Percentiles rank a stretch among this genome's conserved stretches.
phyloP scores from a whole-genome alignment of 192 early-diverging fungal species.

The Coemansia sp. region DNA sequence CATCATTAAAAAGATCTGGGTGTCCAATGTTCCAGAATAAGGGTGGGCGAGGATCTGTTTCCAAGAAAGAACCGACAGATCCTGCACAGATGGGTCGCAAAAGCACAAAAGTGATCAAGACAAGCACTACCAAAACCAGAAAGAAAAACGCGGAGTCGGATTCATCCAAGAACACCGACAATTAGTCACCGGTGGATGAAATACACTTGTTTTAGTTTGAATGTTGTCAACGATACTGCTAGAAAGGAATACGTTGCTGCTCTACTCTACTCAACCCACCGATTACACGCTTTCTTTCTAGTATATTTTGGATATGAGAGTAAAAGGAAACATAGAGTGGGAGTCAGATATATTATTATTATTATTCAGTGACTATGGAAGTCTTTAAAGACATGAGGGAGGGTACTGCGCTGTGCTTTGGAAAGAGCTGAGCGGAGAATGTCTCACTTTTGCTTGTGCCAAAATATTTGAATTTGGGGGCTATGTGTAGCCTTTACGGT shows the following conservation, averaged over 20 bases:
- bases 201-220: neutral
- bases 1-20: neutral
- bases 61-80: neutral
- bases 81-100: constrained; percentile 2
- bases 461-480: neutral
- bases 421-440: neutral
- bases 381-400: neutral
- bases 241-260: neutral
- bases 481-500: too few relatives aligned
- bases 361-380: neutral
- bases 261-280: neutral
- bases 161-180: too few relatives aligned
- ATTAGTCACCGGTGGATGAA: too few relatives aligned
- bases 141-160: neutral
- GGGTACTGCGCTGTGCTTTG: neutral
- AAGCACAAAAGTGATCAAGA: neutral
- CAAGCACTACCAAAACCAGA: neutral
- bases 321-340: neutral
- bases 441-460: neutral
- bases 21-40: too few relatives aligned
- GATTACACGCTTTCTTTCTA: too few relatives aligned
- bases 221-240: neutral
- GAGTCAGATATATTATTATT: neutral
- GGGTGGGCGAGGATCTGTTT: too few relatives aligned
- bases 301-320: neutral